Percentiles rank a stretch among this genome's conserved stretches.
Evolutionary conservation across 2,329 filamentous ascomycete species (phyloP).

Genomic region (Neofusicoccum kwambonambiense): DNA sequence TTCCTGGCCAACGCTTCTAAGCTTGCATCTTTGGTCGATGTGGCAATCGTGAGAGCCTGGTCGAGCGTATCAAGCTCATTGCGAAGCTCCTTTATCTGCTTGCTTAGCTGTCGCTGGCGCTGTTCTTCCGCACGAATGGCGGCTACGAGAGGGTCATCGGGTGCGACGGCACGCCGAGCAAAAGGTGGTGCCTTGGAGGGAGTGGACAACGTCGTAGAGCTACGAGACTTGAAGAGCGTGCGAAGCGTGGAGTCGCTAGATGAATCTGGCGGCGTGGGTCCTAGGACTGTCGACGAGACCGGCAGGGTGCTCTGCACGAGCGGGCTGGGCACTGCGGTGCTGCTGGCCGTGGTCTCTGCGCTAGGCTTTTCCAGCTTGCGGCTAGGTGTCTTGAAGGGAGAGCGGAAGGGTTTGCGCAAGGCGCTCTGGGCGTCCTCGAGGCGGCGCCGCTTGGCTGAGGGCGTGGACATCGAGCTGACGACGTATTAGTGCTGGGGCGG

Average conservation of each 20-base stretch:
- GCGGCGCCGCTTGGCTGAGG: constrained; percentile 62
- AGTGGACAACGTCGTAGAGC: constrained; percentile 16
- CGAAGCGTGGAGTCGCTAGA: constrained; percentile 30
- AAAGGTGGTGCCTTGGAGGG: constrained; percentile 19
- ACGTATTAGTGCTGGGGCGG: constrained; percentile 3
- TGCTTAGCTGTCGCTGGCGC: constrained; percentile 18
- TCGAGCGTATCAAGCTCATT: constrained; percentile 41
- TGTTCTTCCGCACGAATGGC: constrained; percentile 8
- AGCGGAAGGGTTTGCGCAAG: constrained; percentile 70
- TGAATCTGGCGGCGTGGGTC: background rate
- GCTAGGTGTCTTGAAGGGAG: constrained; percentile 56
- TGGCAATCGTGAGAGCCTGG: constrained; percentile 44
- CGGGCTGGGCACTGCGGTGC: constrained; percentile 10
- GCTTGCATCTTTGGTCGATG: constrained; percentile 50
- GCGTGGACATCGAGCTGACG: constrained; percentile 44
- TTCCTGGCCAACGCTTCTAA: constrained; percentile 56
- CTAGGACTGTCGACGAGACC: background rate
- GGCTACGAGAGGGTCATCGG: constrained; percentile 2
- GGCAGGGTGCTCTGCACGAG: constrained; percentile 5
- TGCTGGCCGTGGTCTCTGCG: background rate
- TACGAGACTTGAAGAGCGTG: constrained; percentile 16
- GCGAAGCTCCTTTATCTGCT: constrained; percentile 23
- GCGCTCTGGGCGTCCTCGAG: constrained; percentile 58
- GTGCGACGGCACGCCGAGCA: background rate
- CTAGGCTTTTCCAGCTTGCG: background rate